Evolutionary conservation across 352 stramenopile genomes (phyloP).

Genomic region (Phytophthora foliorum): DNA sequence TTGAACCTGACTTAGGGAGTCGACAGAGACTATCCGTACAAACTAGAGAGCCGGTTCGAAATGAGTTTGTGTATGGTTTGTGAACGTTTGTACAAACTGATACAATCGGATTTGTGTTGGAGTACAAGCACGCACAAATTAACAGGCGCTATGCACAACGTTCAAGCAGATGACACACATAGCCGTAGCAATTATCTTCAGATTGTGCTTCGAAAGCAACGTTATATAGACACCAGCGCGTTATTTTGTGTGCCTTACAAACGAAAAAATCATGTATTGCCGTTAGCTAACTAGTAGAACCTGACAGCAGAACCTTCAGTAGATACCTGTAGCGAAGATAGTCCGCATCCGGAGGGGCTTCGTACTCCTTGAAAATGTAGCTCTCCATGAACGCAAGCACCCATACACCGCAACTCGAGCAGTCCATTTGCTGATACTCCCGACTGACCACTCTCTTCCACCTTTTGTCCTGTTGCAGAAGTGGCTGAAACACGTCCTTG

Average conservation of each 20-base stretch:
- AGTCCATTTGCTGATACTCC: slow-evolving; percentile 4
- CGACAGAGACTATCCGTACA: no score
- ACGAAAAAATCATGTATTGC: not conserved
- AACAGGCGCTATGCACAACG: not conserved
- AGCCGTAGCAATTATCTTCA: not conserved
- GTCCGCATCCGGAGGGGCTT: not conserved
- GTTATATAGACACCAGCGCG: not conserved
- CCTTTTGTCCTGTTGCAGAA: slow-evolving; percentile 3
- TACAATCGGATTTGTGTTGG: not conserved
- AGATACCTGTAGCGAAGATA: slow-evolving; percentile 4
- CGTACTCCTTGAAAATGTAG: slow-evolving; percentile 2
- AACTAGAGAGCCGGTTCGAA: not conserved
- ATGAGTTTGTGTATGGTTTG: not conserved
- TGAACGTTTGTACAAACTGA: not conserved
- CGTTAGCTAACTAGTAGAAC: not conserved
- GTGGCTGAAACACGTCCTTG: not conserved
- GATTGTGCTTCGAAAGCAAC: not conserved
- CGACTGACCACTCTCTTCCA: slow-evolving; percentile 5
- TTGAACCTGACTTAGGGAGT: no score
- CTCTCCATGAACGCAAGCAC: slow-evolving; percentile 5
- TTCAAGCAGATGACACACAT: no score
- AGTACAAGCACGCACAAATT: not conserved
- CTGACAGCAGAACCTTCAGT: not conserved
- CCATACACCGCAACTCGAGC: slow-evolving; percentile 2
- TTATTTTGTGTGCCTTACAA: not conserved